Evolutionary conservation across 192 early-diverging fungal genomes (phyloP), one percentile per base, ranked within the genome.

Genomic region (Coemansia javaensis): DNA sequence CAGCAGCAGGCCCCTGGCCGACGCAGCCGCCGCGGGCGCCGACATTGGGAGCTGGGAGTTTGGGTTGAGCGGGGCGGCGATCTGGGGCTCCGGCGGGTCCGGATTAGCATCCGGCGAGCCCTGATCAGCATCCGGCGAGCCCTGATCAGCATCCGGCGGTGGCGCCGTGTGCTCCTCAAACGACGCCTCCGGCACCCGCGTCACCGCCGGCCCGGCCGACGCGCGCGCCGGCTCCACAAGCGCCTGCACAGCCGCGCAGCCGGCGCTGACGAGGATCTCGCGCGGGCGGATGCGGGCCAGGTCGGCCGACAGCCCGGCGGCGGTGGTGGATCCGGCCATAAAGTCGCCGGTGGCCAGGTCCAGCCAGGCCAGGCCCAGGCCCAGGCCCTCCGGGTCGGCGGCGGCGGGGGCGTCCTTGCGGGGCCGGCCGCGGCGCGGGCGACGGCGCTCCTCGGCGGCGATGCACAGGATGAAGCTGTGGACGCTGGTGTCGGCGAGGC

Each of bases 321-420:
- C 32, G 0, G 54, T 63, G 2, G 82, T 78, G 8, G 77, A 54
- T 51, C 83, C 72, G 10, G 89, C 79, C 50, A 82, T 77, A 42
- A 94, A 94, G 30, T 93, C 90, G 15, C 94, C 94, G 0, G 90
- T 91, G 0, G 88, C 87, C 30, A 98, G 53, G 77, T 98, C 94
- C 3, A 88, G 59, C 94, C 94, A 98, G 0, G 94, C 81, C 20
- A 98, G 61, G 2, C 89, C 87, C 17, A 89, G 40, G 39, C 17
- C 27, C 7, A 30, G n/a, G 8, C 34, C 45, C 1, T 50, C 33
- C 22, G 31, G 15, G 28, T 13, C 28, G 63, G 50, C 43, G 31
- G 35, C 28, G 47, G 44, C 12, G 56, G 60, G 17, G 33, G 47
- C n/a, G n/a, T n/a, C n/a, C 33, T 56, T 56, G 2, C 28, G 53